Percentiles rank a stretch among this genome's conserved stretches.
These are phyloP conservation scores for Neoboletus magnificus DNA, from an alignment of 768 basidiomycete genomes.

Conservation along the genomic window DNA sequence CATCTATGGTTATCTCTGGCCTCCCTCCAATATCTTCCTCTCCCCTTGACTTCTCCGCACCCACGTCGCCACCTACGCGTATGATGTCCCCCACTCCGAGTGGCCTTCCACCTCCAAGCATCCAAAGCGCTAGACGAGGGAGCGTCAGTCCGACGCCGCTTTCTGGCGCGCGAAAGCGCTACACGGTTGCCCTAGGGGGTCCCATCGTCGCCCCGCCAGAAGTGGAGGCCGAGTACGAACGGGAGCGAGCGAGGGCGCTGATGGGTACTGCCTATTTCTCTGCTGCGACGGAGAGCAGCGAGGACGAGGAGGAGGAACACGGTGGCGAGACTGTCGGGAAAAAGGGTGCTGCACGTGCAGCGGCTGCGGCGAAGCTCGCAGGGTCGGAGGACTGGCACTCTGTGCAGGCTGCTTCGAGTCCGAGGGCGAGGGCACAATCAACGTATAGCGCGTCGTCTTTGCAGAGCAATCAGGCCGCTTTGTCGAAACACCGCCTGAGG, in stretches of 20 bases:
- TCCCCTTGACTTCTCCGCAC: constrained; percentile 19
- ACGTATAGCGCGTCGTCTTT: constrained; percentile 43
- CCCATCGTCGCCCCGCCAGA: constrained; percentile 50
- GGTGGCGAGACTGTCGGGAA: constrained; percentile 56
- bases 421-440: constrained; percentile 54
- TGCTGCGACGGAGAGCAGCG: constrained; percentile 34
- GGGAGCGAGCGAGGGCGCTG: constrained; percentile 22
- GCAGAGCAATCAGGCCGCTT: constrained; percentile 28
- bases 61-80: constrained; percentile 24
- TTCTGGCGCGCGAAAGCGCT: constrained; percentile 57
- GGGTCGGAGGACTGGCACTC: constrained; percentile 23
- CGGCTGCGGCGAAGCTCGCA: constrained; percentile 35
- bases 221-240: constrained; percentile 29
- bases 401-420: constrained; percentile 15
- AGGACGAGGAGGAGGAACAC: constrained; percentile 35
- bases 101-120: constrained; percentile 44
- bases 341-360: constrained; percentile 30
- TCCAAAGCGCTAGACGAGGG: constrained; percentile 39
- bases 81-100: constrained; percentile 23
- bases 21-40: constrained; percentile 33
- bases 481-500: constrained; percentile 31
- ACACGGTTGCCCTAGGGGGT: constrained; percentile 81
- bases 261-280: constrained; percentile 46
- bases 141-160: constrained; percentile 70
- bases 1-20: constrained; percentile 46